Percentiles rank a stretch among this genome's conserved stretches.
Evolutionary conservation across 352 stramenopile genomes (phyloP).

Genomic region (Peronospora destructor): DNA sequence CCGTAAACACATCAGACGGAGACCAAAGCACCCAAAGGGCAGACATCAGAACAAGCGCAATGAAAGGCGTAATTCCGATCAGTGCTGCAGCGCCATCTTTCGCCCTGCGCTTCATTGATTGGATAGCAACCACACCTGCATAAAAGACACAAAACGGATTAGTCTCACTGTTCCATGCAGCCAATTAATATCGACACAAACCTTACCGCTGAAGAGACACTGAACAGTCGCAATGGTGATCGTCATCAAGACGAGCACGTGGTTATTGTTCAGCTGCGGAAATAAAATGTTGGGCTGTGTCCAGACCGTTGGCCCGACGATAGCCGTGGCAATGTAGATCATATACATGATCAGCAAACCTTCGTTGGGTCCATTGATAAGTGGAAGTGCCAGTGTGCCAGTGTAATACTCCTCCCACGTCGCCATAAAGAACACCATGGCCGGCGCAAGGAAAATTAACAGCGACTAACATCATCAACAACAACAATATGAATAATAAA

Average conservation of each 20-base stretch:
- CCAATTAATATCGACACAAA: not conserved
- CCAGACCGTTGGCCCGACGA: slow-evolving; percentile 60
- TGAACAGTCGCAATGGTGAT: slow-evolving; percentile 55
- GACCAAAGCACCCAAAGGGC: slow-evolving; percentile 72
- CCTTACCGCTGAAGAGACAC: slow-evolving; percentile 65
- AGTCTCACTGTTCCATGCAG: not conserved
- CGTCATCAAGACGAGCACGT: slow-evolving; percentile 73
- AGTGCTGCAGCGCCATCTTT: slow-evolving; percentile 59
- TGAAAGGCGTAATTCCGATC: slow-evolving; percentile 58
- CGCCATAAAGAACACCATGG: slow-evolving; percentile 93
- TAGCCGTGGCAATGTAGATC: slow-evolving; percentile 63
- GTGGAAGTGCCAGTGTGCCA: slow-evolving; percentile 90
- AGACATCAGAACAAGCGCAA: slow-evolving; percentile 59
- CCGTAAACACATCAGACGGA: slow-evolving; percentile 72
- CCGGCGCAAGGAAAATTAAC: slow-evolving; percentile 52
- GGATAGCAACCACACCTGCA: slow-evolving; percentile 57
- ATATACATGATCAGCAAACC: slow-evolving; percentile 89
- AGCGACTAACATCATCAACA: slow-evolving; percentile 47
- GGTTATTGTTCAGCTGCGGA: slow-evolving; percentile 70
- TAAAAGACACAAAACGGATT: slow-evolving; percentile 2
- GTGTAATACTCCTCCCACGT: slow-evolving; percentile 99
- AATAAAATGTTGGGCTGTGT: slow-evolving; percentile 50
- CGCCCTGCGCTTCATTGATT: slow-evolving; percentile 49
- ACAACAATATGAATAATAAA: not conserved
- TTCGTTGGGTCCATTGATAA: slow-evolving; percentile 95